phyloP scores from a whole-genome alignment of 768 basidiomycete genomes.

The Pleurotus eryngii region DNA sequence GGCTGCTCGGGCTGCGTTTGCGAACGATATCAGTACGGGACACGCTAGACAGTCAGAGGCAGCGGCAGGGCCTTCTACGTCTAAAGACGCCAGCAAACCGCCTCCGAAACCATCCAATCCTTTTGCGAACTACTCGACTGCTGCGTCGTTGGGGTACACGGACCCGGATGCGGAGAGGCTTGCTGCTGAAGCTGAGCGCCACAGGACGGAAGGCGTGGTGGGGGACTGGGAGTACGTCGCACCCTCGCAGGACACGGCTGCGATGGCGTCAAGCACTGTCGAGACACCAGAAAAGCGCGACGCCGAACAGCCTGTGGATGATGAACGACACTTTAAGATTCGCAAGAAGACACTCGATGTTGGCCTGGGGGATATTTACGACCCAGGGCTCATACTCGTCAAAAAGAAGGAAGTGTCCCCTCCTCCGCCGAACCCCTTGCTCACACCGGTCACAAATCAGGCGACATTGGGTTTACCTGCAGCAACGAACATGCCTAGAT shows the following conservation, averaged over 20 bases:
- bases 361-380: constrained; percentile 78
- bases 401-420: constrained; percentile 48
- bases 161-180: constrained; percentile 74
- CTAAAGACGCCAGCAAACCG: constrained; percentile 36
- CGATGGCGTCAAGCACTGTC: constrained; percentile 18
- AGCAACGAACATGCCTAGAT: constrained; percentile 22
- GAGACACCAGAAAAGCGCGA: constrained; percentile 32
- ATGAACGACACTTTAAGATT: constrained; percentile 57
- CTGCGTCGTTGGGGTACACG: constrained; percentile 74
- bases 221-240: constrained; percentile 77
- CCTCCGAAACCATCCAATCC: constrained; percentile 54
- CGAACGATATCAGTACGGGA: constrained; percentile 73
- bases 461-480: neutral
- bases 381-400: constrained; percentile 68
- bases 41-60: constrained; percentile 37
- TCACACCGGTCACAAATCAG: constrained; percentile 10
- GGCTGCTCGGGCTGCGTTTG: constrained; percentile 80
- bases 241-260: constrained; percentile 15
- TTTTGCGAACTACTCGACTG: constrained; percentile 86
- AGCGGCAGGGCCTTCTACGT: constrained; percentile 27
- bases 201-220: constrained; percentile 62
- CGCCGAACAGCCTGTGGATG: constrained; percentile 34
- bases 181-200: constrained; percentile 56
- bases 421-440: neutral
- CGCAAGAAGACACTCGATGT: constrained; percentile 56